phyloP scores from a whole-genome alignment of 1,139 yeast species.

The Diutina pseudorugosa region DNA sequence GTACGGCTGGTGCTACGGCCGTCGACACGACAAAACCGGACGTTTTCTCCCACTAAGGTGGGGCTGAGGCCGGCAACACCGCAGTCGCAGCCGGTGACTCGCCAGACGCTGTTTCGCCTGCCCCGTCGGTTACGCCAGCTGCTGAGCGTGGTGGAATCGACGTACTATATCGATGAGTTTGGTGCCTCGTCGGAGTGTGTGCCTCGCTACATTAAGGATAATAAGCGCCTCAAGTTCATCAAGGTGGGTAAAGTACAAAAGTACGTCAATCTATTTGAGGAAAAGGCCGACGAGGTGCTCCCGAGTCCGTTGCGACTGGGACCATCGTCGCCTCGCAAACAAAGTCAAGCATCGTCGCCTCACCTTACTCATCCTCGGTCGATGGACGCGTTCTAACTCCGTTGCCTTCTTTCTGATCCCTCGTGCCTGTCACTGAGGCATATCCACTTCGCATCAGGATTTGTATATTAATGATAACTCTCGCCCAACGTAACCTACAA shows the following conservation, averaged over 20 bases:
- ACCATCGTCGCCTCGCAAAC: neutral
- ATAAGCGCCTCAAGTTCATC: constrained; percentile 34
- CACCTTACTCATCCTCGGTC: neutral
- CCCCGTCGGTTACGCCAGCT: neutral
- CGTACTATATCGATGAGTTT: neutral
- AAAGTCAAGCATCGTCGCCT: neutral
- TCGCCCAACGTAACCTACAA: no score
- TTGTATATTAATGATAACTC: no score
- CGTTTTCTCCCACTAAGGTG: neutral
- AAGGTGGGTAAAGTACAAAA: constrained; percentile 39
- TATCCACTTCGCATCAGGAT: no score
- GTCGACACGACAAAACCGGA: neutral
- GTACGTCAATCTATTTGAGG: constrained; percentile 34
- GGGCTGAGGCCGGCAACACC: neutral
- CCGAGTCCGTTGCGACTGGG: neutral
- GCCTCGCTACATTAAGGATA: constrained; percentile 29
- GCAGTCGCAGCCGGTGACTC: neutral
- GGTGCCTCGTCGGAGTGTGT: constrained; percentile 12
- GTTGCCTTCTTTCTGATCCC: neutral
- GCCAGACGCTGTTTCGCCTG: constrained; percentile 1
- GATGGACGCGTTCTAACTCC: neutral
- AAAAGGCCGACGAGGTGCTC: constrained; percentile 15
- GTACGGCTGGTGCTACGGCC: neutral
- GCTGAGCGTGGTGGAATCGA: neutral
- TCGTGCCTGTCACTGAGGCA: no score